Evolutionary conservation across 495 filamentous ascomycete species (phyloP), one percentile per base, ranked within the genome.

Genomic region (Neurospora sp.): DNA sequence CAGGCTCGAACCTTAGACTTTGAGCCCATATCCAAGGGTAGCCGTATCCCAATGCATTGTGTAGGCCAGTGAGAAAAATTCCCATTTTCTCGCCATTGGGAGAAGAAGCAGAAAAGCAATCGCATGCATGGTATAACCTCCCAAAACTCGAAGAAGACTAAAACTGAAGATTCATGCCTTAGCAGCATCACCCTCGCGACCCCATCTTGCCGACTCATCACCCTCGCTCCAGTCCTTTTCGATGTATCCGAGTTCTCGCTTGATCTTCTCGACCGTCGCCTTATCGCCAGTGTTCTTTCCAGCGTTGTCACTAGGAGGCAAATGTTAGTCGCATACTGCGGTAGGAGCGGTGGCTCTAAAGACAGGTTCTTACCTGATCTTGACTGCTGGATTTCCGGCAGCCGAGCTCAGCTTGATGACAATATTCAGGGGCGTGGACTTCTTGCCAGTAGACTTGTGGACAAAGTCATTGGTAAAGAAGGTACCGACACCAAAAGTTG

Each of bases 261-360:
- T 99, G 43, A 98, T 95, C 76, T 90, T 86, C 71, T 89, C 86
- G 4, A 99, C 92, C 11, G 90, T 94, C 38, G 83, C 85, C 77
- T 88, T 87, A 76, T 97, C 93, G 15, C 96, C 96, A 0, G 94
- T 98, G 74, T 98, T 98, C 86, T 99, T 99, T 54, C 94, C 94
- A 77, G 93, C 87, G 79, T 98, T 97, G 79, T 99, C 96, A 76
- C 95, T 83, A 36, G 24, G 7, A 66, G 28, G 43, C 5, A 1
- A 1, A 34, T 28, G 71, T 81, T 59, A 79, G 73, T 42, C 17
- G 5, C 21, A 31, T 13, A 3, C 2, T 13, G 45, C 10, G 5
- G 10, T 5, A 39, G 8, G 6, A 45, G 9, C 28, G 4, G 36
- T n/a, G n/a, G 3, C 31, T 4, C 39, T 15, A 10, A 24, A 38